Conservation (phyloP, 2,329 filamentous ascomycete species). For the Cladophialophora chaetospira region DNA sequence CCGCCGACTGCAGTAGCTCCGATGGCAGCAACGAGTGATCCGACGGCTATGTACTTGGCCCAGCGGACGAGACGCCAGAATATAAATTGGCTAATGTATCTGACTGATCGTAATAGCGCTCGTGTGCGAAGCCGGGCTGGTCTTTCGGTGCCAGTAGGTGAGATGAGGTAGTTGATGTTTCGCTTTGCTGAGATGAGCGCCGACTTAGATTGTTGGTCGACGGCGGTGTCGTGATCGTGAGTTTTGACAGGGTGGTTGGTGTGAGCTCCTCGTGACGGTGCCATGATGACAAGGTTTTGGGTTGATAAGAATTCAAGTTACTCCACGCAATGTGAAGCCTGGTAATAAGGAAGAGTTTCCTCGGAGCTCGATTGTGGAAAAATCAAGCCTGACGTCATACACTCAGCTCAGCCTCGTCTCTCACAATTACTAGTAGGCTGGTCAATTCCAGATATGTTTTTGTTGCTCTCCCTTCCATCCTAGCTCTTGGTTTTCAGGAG, state of each 20-base stretch:
- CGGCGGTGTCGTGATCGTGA: slow-evolving; percentile 23
- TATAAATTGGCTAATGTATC: slow-evolving; percentile 30
- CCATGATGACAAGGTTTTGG: neutral
- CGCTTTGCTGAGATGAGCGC: slow-evolving; percentile 30
- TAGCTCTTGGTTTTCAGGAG: too few species aligned
- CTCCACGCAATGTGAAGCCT: too few species aligned
- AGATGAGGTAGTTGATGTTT: slow-evolving; percentile 32
- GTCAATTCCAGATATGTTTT: too few species aligned
- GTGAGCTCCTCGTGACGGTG: slow-evolving; percentile 14
- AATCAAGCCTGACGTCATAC: too few species aligned
- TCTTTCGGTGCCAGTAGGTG: slow-evolving; percentile 17
- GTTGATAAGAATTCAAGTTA: neutral
- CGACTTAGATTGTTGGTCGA: slow-evolving; percentile 31
- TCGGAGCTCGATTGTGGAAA: too few species aligned
- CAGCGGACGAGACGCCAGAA: slow-evolving; percentile 34
- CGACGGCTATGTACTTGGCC: slow-evolving; percentile 33
- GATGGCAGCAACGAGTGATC: slow-evolving; percentile 29
- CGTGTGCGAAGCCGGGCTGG: slow-evolving; percentile 30
- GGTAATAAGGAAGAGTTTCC: too few species aligned
- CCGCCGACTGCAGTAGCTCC: slow-evolving; percentile 31
- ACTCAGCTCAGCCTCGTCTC: too few species aligned
- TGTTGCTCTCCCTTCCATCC: too few species aligned
- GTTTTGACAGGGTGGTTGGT: too few species aligned
- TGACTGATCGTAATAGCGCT: slow-evolving; percentile 31
- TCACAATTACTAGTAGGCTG: too few species aligned